Percentiles rank a stretch among this genome's conserved stretches.
Evolutionary conservation across 805 yeast genomes (phyloP).

Genomic region (Barnettozyma siamensis): DNA sequence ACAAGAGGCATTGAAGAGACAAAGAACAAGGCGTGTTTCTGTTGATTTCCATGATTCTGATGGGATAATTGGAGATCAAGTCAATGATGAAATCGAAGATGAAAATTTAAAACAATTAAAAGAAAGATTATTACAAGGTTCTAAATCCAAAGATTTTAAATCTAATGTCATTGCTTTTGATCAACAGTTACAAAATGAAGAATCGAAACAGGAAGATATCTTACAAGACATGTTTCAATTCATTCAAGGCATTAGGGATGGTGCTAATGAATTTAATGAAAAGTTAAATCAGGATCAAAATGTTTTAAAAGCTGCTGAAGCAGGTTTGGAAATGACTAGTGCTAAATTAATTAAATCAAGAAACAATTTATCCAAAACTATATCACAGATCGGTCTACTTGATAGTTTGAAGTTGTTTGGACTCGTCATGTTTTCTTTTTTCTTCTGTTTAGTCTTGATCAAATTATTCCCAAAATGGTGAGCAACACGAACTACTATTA

Average conservation of each 20-base stretch:
- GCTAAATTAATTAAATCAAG: constrained; percentile 29
- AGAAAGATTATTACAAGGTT: constrained; percentile 25
- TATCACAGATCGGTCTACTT: constrained; percentile 25
- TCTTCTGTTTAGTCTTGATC: constrained; percentile 31
- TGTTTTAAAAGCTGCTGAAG: constrained; percentile 35
- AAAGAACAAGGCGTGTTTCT: constrained; percentile 15
- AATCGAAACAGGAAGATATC: constrained; percentile 32
- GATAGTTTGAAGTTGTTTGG: constrained; percentile 26
- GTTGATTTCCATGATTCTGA: constrained; percentile 18
- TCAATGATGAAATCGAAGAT: constrained; percentile 15
- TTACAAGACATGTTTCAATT: constrained; percentile 34
- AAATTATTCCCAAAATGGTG: constrained; percentile 35
- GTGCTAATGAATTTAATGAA: constrained; percentile 34
- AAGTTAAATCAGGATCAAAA: constrained; percentile 34
- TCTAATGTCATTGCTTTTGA: constrained; percentile 22
- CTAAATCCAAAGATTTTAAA: constrained; percentile 10
- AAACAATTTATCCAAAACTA: constrained; percentile 25
- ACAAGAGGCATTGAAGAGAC: constrained; percentile 3
- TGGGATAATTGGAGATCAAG: not conserved
- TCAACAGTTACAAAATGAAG: constrained; percentile 31
- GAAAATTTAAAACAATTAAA: constrained; percentile 29
- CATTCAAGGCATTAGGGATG: constrained; percentile 32
- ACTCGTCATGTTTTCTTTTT: constrained; percentile 23
- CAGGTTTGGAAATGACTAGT: constrained; percentile 35
- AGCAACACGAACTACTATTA: not conserved